Percentiles rank a stretch among this genome's conserved stretches.
phyloP scores from a whole-genome alignment of 768 basidiomycete species.

The Suillus bovinus region DNA sequence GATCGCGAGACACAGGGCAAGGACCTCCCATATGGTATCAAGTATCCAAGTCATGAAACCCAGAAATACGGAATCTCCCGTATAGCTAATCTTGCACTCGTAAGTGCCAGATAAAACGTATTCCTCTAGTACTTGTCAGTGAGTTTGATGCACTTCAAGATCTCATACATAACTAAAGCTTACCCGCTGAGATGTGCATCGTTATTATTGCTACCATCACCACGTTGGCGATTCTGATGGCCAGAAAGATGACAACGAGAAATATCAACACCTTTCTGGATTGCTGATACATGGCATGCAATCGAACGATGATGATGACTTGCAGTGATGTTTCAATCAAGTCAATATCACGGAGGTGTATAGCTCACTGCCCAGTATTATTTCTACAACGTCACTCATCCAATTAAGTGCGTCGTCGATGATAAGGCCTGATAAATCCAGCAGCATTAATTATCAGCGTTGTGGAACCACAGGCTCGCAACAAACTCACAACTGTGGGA shows the following conservation, averaged over 20 bases:
- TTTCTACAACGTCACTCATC: background rate
- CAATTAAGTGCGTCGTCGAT: background rate
- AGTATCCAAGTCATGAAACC: too few species aligned
- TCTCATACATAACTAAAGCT: background rate
- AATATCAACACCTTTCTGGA: background rate
- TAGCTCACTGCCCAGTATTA: background rate
- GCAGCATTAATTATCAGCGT: background rate
- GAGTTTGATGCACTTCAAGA: background rate
- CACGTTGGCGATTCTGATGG: too few species aligned
- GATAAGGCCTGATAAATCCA: background rate
- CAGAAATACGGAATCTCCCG: too few species aligned
- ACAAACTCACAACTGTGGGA: background rate
- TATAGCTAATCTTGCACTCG: too few species aligned
- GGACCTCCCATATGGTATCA: too few species aligned
- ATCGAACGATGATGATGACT: too few species aligned
- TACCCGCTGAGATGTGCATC: background rate
- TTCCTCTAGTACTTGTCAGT: background rate
- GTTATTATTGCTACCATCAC: rapidly evolving
- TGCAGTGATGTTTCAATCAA: background rate
- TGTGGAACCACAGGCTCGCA: background rate
- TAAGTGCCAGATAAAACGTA: too few species aligned
- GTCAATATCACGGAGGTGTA: background rate
- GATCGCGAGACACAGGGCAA: too few species aligned
- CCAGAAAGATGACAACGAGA: too few species aligned
- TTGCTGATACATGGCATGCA: too few species aligned